phyloP scores from a whole-genome alignment of 1,139 yeast genomes.

The Petasospora fabianii region DNA sequence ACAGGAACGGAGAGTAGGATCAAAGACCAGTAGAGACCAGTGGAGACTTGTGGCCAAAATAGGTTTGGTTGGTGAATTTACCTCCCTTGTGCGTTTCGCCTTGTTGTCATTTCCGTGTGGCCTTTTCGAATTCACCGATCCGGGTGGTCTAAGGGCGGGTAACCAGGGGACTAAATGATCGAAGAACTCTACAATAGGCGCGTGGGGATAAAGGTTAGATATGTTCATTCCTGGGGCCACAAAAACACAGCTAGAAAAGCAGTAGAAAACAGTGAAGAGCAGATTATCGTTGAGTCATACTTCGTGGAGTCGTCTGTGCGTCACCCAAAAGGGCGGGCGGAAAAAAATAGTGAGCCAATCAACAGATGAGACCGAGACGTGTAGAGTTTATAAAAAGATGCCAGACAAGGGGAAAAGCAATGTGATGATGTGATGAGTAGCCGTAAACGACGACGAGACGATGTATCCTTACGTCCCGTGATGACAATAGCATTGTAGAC shows the following conservation, averaged over 20 bases:
- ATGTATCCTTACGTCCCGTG: too few relatives aligned
- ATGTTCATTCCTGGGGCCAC: background rate
- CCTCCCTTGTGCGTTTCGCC: too few relatives aligned
- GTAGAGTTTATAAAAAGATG: background rate
- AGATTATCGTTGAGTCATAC: slow-evolving; percentile 12
- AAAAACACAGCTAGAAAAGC: background rate
- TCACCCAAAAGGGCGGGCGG: background rate
- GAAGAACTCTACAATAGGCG: background rate
- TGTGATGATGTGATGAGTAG: background rate
- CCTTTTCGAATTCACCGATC: background rate
- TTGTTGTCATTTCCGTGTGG: slow-evolving; percentile 15
- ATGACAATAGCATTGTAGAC: slow-evolving; percentile 1
- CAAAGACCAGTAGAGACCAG: too few relatives aligned
- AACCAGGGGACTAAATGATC: background rate
- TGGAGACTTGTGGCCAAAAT: too few relatives aligned
- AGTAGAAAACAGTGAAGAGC: slow-evolving; percentile 5
- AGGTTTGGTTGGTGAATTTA: background rate
- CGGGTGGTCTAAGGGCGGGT: background rate
- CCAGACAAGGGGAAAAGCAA: background rate
- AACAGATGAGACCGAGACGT: too few relatives aligned
- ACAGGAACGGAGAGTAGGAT: background rate
- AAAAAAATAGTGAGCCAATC: too few relatives aligned
- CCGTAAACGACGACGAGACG: background rate
- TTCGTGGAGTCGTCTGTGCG: slow-evolving; percentile 7
- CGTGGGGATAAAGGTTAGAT: background rate